Base-by-base conservation (phyloP, 495 filamentous ascomycete species). In the Acidiella bohemica region DNA sequence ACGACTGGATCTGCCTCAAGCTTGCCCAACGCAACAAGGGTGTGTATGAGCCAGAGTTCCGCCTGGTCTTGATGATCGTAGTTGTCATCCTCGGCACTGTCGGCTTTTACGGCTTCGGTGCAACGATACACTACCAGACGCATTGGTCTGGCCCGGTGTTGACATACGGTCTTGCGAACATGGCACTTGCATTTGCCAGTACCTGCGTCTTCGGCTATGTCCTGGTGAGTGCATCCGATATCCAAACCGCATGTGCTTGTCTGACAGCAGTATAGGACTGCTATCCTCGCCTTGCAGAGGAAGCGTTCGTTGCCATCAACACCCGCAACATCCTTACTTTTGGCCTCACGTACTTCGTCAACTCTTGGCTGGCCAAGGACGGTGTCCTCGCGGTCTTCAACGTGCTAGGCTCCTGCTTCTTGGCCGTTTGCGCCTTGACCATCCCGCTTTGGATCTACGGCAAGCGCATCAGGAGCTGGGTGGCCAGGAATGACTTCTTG, bases 51-150 rank as follows among this genome's bases (percentile, higher is more conserved):
- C 71, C 71, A 4, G 71, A 75, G 53, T 69, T 71, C 45, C 59
- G 71, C 9, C 54, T 75, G 7, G 62, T 65, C 7, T 58, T 69
- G 1, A 66, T 71, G 51, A 33, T 62, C 39, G 58, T 70, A 11
- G 63, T 64, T 1, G 55, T 57, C 23, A 20, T 70, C 7, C 42
- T 70, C 3, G 61, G 59, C n/a, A 50, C 62, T 4, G 58, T 58
- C 7, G 75, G 75, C 26, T 77, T 76, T 44, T 68, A 69, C 27
- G 70, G 73, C 44, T 72, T 70, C n/a, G 74, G 76, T 17, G 69
- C 67, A 32, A 64, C 74, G n/a, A 62, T 74, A 26, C 63, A 73
- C 32, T 64, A 55, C 30, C 51, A 69, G 43, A 73, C 69, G 13
- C 67, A 71, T 49, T 72, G 69, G 70, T 46, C 54, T 8, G 71